Percentiles rank a stretch among this genome's conserved stretches.
Conservation (phyloP, 2,329 filamentous ascomycete genomes). For the Periconia sp. region DNA sequence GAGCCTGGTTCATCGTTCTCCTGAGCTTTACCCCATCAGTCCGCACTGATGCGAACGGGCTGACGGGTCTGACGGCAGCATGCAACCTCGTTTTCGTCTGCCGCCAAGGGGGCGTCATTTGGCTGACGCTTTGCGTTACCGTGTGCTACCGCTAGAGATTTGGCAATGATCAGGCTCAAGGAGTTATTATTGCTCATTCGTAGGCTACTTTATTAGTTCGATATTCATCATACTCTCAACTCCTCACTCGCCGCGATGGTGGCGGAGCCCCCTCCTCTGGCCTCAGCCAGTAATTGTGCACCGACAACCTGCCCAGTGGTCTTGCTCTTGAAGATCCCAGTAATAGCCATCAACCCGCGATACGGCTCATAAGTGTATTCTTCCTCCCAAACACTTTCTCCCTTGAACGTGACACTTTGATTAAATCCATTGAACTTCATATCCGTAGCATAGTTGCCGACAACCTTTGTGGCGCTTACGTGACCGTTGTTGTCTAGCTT, state of each 20-base stretch:
- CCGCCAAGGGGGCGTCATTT: no score
- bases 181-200: neutral
- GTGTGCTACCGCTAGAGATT: no score
- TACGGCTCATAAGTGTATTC: slow-evolving; percentile 63
- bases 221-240: slow-evolving; percentile 10
- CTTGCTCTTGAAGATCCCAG: slow-evolving; percentile 58
- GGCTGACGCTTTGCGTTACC: no score
- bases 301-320: slow-evolving; percentile 55
- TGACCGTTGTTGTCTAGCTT: slow-evolving; percentile 61
- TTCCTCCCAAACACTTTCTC: slow-evolving; percentile 56
- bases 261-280: slow-evolving; percentile 59
- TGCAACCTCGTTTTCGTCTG: no score
- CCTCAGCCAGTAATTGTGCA: slow-evolving; percentile 60
- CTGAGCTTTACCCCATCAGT: no score
- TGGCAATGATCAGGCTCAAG: neutral
- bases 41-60: no score
- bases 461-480: slow-evolving; percentile 50
- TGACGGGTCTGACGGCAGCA: no score
- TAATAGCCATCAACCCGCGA: slow-evolving; percentile 51
- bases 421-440: slow-evolving; percentile 64
- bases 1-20: no score
- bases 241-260: slow-evolving; percentile 52
- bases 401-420: slow-evolving; percentile 46
- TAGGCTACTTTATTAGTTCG: neutral
- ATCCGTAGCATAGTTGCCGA: slow-evolving; percentile 58